Evolutionary conservation across 2,329 filamentous ascomycete genomes (phyloP).

Genomic region (Aspergillus sp.): DNA sequence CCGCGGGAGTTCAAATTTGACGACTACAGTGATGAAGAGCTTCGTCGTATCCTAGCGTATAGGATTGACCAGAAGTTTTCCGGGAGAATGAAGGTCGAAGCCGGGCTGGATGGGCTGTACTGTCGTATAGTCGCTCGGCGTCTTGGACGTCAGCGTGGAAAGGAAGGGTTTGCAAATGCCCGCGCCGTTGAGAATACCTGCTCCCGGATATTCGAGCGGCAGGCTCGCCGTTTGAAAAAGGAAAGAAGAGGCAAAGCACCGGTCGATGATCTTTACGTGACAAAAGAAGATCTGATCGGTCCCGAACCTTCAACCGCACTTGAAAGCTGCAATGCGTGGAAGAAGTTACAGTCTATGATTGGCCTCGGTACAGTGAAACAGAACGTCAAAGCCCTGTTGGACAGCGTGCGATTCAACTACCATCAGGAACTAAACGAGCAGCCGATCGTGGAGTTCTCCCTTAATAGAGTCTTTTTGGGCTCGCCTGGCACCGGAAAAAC

Average conservation of each 20-base stretch:
- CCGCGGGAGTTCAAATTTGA: slow-evolving; percentile 65
- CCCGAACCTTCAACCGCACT: slow-evolving; percentile 61
- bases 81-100: slow-evolving; percentile 59
- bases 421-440: slow-evolving; percentile 63
- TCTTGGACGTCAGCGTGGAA: slow-evolving; percentile 61
- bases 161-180: slow-evolving; percentile 72
- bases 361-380: slow-evolving; percentile 65
- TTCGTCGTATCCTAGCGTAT: slow-evolving; percentile 60
- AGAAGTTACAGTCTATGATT: slow-evolving; percentile 56
- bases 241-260: slow-evolving; percentile 44
- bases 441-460: slow-evolving; percentile 56
- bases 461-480: slow-evolving; percentile 71
- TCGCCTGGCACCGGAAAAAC: slow-evolving; percentile 76
- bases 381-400: slow-evolving; percentile 58
- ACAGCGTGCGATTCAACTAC: slow-evolving; percentile 64
- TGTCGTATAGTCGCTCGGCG: slow-evolving; percentile 62
- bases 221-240: slow-evolving; percentile 55
- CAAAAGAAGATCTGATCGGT: slow-evolving; percentile 69
- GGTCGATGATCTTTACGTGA: slow-evolving; percentile 61
- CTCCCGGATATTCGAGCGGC: slow-evolving; percentile 55
- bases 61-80: slow-evolving; percentile 57
- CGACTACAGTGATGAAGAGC: slow-evolving; percentile 67
- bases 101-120: slow-evolving; percentile 60
- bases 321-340: slow-evolving; percentile 55
- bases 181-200: slow-evolving; percentile 65